Evolutionary conservation across 148 eudicot genomes (phyloP).

Genomic region (Chenopodium quinoa): DNA sequence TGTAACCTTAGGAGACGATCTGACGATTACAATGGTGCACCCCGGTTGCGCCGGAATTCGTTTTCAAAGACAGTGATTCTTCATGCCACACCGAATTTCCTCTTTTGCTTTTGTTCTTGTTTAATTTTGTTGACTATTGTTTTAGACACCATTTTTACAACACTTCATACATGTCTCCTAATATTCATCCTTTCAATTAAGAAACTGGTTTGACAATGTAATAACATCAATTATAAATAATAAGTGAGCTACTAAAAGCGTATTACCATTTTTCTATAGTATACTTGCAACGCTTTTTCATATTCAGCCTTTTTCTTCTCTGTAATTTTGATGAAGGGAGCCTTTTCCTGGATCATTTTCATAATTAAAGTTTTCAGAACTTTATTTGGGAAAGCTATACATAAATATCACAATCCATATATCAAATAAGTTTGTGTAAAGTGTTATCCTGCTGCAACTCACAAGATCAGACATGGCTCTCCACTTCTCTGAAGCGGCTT

Average conservation of each 20-base stretch:
- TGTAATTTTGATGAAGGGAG: constrained; percentile 14
- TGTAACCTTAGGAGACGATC: no score
- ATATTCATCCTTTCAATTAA: background rate
- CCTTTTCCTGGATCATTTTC: constrained; percentile 21
- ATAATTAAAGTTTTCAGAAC: background rate
- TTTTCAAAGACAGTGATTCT: no score
- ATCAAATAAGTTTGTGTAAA: background rate
- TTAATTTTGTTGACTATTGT: no score
- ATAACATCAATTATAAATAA: background rate
- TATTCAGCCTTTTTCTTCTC: constrained; percentile 20
- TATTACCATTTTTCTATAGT: background rate
- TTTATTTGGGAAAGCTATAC: background rate
- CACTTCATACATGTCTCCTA: background rate
- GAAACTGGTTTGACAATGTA: background rate
- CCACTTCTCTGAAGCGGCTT: constrained; percentile 29
- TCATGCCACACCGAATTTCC: no score
- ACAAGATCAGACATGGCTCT: constrained; percentile 27
- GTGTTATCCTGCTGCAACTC: constrained; percentile 11
- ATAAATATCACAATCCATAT: background rate
- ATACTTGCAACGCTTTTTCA: constrained; percentile 9
- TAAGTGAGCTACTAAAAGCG: background rate
- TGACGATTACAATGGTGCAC: no score
- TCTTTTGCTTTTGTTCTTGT: no score
- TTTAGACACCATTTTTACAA: no score
- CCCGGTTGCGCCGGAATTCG: no score